Evolutionary conservation across 805 yeast genomes (phyloP).

Genomic region (Maudiozyma saulgeensis): DNA sequence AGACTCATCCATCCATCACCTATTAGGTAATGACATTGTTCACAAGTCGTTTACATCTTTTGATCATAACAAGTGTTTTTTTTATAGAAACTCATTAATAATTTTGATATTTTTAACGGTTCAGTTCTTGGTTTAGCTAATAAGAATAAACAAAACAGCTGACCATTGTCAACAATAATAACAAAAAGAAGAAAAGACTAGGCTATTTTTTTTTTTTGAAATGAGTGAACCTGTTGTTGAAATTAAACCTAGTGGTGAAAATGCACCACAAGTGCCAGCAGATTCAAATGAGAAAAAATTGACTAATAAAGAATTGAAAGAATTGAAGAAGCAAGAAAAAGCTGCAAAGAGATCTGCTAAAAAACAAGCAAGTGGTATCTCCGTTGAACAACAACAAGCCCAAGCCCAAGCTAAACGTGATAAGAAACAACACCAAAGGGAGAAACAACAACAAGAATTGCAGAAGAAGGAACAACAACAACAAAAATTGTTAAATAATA

Average conservation of each 20-base stretch:
- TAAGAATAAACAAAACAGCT: too few relatives aligned
- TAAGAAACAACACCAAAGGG: constrained; percentile 33
- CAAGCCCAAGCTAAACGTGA: constrained; percentile 37
- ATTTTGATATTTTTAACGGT: too few relatives aligned
- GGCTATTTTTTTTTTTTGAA: too few relatives aligned
- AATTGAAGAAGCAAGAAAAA: constrained; percentile 79
- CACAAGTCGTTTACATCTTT: neutral
- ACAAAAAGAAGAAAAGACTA: too few relatives aligned
- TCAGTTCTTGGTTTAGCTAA: too few relatives aligned
- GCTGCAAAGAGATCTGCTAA: constrained; percentile 88
- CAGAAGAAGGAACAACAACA: constrained; percentile 45
- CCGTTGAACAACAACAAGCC: constrained; percentile 31
- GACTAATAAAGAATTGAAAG: constrained; percentile 77
- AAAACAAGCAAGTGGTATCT: constrained; percentile 57
- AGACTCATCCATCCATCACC: neutral
- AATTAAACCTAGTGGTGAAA: neutral
- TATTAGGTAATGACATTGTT: neutral
- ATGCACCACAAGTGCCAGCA: neutral
- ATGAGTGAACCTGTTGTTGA: neutral
- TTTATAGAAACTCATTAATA: too few relatives aligned
- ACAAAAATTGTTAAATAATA: constrained; percentile 28
- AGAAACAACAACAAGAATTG: constrained; percentile 41
- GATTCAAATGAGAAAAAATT: constrained; percentile 28
- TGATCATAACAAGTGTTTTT: too few relatives aligned
- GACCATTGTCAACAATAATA: too few relatives aligned